Base-by-base conservation (phyloP, 805 yeast genomes). In the Metschnikowia vanudenii region DNA sequence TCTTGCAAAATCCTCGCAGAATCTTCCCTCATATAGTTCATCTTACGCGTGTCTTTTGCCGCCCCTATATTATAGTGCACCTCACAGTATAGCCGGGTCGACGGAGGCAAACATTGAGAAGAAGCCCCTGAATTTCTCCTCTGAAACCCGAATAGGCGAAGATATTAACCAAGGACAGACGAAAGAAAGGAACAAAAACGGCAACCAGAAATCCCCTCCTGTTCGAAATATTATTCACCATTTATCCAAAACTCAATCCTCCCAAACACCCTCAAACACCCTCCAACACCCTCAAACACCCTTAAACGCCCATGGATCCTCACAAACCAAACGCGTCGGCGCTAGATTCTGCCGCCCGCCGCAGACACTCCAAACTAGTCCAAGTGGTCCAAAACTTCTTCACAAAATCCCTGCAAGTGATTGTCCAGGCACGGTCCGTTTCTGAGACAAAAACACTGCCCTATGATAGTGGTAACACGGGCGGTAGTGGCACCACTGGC, bases 361-460 rank as follows among this genome's bases (percentile, higher is more conserved):
- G 54, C 45, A 57, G 68, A 48, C 63, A 62, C 45, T 57, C 68
- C 37, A 73, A 73, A 52, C 60, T 71, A 37, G 56, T 64, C 12
- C 76, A 73, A 57, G 74, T 77, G 51, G 71, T 76, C 28, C 76
- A 80, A 60, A 82, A 80, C 66, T 85, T 84, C 74, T 85, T 84
- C 56, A 61, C 78, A 37, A 84, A 83, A 58, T 71, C 86, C 1
- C 79, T 84, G 16, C 79, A 80, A 51, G 69, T 83, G 16, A 74
- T 85, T 5, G 62, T 76, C 32, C 78, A 76, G 45, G 65, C 83
- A 4, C 64, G 82, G 48, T 52, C 68, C 1, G 52, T 53, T 4
- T 52, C 60, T 9, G 67, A 61, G 36, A 37, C 35, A 6, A 39
- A 45, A 24, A 18, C 14, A 18, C 44, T 45, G 48, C 48, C 45